Percentiles rank a stretch among this genome's conserved stretches.
These are phyloP conservation scores for Pseudoturritis turrita DNA, from an alignment of 345 rosid genomes.

Conservation along the genomic window DNA sequence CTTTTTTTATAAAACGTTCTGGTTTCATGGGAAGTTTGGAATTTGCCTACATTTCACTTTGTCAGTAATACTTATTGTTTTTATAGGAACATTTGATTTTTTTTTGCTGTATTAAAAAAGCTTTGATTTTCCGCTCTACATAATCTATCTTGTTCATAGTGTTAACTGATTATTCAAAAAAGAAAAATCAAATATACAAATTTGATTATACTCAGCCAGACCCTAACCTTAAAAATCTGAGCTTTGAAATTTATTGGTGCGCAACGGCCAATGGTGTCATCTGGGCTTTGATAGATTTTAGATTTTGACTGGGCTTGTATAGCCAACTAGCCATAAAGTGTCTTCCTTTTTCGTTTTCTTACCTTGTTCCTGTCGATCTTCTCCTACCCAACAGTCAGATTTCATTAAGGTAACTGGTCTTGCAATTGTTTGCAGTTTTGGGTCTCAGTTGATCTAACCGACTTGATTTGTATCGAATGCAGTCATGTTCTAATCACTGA, in stretches of 20 bases:
- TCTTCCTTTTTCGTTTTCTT: background rate
- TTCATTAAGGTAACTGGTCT: constrained; percentile 11
- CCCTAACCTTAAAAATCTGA: background rate
- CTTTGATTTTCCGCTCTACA: background rate
- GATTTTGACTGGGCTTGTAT: constrained; percentile 22
- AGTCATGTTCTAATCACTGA: background rate
- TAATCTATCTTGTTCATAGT: background rate
- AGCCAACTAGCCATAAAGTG: background rate
- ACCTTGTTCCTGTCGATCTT: background rate
- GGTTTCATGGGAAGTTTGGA: constrained; percentile 9
- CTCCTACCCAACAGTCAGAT: constrained; percentile 8
- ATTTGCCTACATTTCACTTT: background rate
- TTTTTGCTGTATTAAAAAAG: background rate
- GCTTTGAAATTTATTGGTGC: background rate
- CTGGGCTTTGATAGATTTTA: constrained; percentile 22
- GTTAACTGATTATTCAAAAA: background rate
- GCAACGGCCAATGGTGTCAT: background rate
- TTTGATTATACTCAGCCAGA: background rate
- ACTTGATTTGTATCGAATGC: background rate
- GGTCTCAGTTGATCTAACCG: background rate
- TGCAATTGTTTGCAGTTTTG: background rate
- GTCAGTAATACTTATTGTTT: background rate
- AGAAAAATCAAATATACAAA: background rate
- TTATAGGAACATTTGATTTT: background rate
- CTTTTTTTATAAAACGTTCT: constrained; percentile 12